Evolutionary conservation across 2,329 filamentous ascomycete species (phyloP).

Genomic region (Cordyceps javanica): DNA sequence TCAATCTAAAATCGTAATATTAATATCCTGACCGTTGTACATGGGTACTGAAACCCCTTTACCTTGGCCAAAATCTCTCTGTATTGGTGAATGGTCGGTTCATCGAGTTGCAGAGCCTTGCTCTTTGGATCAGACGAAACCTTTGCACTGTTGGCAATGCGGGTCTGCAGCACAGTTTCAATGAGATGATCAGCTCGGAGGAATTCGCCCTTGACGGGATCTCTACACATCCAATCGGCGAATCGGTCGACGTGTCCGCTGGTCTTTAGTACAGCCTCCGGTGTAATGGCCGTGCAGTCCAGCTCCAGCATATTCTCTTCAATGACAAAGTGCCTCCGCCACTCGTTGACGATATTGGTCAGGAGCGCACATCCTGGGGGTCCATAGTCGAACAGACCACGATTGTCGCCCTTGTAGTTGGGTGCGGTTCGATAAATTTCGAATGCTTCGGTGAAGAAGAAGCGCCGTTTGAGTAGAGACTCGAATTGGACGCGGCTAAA

Average conservation of each 20-base stretch:
- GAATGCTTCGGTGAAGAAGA: conserved; percentile 63
- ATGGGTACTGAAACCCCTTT: not conserved
- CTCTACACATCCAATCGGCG: conserved; percentile 66
- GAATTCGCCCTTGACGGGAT: conserved; percentile 64
- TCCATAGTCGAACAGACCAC: conserved; percentile 16
- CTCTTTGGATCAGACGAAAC: conserved; percentile 49
- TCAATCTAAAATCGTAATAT: conserved; percentile 39
- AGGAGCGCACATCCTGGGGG: conserved; percentile 15
- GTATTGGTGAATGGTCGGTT: conserved; percentile 56
- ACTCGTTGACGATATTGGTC: conserved; percentile 16
- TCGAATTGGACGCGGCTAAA: conserved; percentile 58
- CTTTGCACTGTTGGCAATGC: conserved; percentile 37
- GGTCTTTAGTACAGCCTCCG: conserved; percentile 62
- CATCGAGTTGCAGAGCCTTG: conserved; percentile 57
- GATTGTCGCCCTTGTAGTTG: conserved; percentile 12
- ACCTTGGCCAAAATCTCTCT: conserved; percentile 58
- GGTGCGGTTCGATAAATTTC: conserved; percentile 48
- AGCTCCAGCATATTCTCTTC: conserved; percentile 39
- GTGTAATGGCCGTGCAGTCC: conserved; percentile 64
- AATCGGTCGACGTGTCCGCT: conserved; percentile 67
- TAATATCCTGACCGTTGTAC: not conserved
- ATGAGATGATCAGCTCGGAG: conserved; percentile 63
- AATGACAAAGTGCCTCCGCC: conserved; percentile 15
- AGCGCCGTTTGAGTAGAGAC: conserved; percentile 55
- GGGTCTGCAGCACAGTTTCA: conserved; percentile 58